Base-by-base conservation (phyloP, 805 yeast genomes). In the Metschnikowia matae region DNA sequence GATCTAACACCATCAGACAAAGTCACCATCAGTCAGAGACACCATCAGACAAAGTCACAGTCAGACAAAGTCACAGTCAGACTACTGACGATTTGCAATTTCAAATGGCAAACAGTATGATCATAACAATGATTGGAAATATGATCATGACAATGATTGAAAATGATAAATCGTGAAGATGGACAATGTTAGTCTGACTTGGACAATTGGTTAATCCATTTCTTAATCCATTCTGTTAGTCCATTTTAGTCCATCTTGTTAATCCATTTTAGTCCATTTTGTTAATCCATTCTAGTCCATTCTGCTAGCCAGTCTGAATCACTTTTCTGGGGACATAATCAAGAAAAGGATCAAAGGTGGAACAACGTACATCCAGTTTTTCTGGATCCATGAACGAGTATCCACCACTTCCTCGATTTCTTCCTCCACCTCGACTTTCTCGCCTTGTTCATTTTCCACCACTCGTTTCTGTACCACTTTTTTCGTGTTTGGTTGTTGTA, bases 81-180 rank as follows among this genome's bases (percentile, higher is more conserved):
- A 96, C 84, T 74, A 94, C 99, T 57, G 99, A 94, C 71, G 99
- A 97, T 94, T 23, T 23, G 26, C 26, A 23, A 6, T 23, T 23
- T 2, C 8, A 23, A 23, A 6, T 23, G 8, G 23, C 23, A 23
- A 23, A 23, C 7, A 8, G 26, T 23, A 23, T 23, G 10, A 23
- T 23, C 2, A 23, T 23, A 10, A 23, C 26, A 23, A 23, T 3
- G 10, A 23, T 23, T 23, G 3, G 5, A 20, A 20, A 20, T 23
- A n/a, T n/a, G 8, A 23, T 23, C 29, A 23, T 7, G 29, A 23
- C 29, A 23, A 23, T 23, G 0, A 23, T 23, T 26, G 11, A 4
- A 26, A 7, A 26, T 26, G 29, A 8, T 26, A 26, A 2, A 8
- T 26, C 29, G 29, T 26, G 29, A 7, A 7, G 7, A 23, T 23